A percentile compares a stretch with the other conserved stretches of the same genome.
Conservation (phyloP, 163 green algal species). For the Trebouxiophyceae sp. region DNA sequence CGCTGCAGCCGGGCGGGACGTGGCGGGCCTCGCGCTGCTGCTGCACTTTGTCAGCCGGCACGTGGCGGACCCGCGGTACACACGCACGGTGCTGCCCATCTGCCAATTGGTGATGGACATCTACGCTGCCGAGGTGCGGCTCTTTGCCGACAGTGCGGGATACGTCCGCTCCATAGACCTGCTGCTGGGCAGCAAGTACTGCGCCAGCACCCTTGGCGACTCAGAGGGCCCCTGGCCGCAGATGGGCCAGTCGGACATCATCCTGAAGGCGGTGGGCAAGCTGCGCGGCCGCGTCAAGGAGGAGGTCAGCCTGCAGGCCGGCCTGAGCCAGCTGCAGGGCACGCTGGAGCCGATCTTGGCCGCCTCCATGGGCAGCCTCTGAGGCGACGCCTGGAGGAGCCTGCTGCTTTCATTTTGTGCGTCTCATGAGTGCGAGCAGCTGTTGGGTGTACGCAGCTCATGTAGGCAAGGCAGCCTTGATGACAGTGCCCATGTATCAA, state of each 20-base stretch:
- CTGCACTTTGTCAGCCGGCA: constrained; percentile 51
- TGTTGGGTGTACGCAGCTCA: no score
- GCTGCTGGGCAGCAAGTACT: background rate
- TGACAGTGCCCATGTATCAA: no score
- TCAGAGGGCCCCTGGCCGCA: background rate
- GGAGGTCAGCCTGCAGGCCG: constrained; percentile 53
- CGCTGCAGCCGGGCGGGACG: constrained; percentile 38
- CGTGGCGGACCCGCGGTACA: constrained; percentile 54
- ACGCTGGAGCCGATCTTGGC: constrained; percentile 60
- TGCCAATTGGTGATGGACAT: constrained; percentile 57
- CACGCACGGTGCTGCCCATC: constrained; percentile 35
- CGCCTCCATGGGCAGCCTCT: no score
- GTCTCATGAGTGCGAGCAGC: no score
- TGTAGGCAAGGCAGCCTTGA: no score
- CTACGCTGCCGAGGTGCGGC: constrained; percentile 44
- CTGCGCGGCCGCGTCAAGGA: constrained; percentile 40
- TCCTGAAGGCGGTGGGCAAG: constrained; percentile 28
- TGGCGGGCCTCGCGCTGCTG: constrained; percentile 47
- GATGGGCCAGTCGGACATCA: constrained; percentile 16
- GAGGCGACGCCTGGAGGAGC: no score
- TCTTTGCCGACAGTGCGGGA: background rate
- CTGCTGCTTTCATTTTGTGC: no score
- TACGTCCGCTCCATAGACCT: background rate
- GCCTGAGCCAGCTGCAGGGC: constrained; percentile 55
- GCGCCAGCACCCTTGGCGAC: background rate